Evolutionary conservation across 805 yeast genomes (phyloP).

Genomic region (Grigorovia transvaalensis): DNA sequence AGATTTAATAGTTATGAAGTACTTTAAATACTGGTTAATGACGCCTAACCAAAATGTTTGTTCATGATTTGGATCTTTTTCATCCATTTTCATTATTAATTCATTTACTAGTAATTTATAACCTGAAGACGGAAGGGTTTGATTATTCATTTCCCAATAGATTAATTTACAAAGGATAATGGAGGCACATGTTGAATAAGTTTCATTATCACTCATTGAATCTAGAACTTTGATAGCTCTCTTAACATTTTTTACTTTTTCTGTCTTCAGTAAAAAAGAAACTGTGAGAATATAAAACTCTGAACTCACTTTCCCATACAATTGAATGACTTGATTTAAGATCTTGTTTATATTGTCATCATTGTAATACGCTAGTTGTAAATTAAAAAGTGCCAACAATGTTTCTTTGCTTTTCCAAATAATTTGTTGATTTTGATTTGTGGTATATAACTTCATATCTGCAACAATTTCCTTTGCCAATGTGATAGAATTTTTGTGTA

Average conservation of each 20-base stretch:
- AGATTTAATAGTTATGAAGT: neutral
- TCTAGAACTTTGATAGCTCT: neutral
- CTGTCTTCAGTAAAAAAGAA: neutral
- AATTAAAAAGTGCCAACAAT: neutral
- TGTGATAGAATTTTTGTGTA: neutral
- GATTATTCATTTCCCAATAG: neutral
- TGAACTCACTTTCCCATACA: neutral
- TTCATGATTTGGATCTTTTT: neutral
- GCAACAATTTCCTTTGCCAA: neutral
- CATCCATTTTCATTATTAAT: neutral
- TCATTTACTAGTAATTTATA: neutral
- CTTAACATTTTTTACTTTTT: neutral
- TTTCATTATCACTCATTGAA: neutral
- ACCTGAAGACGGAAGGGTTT: neutral
- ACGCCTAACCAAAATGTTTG: neutral
- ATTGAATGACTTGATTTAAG: neutral
- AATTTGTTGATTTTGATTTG: neutral
- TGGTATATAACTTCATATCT: neutral
- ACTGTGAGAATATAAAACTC: neutral
- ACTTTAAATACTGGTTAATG: neutral
- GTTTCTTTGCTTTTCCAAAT: neutral
- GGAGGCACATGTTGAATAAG: neutral
- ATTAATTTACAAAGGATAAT: neutral
- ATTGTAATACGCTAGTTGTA: neutral
- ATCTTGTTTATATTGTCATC: neutral